Percentiles rank a stretch among this genome's conserved stretches.
These are phyloP conservation scores for Monosporascus sp. DNA, from an alignment of 2,329 filamentous ascomycete species.

Conservation along the genomic window DNA sequence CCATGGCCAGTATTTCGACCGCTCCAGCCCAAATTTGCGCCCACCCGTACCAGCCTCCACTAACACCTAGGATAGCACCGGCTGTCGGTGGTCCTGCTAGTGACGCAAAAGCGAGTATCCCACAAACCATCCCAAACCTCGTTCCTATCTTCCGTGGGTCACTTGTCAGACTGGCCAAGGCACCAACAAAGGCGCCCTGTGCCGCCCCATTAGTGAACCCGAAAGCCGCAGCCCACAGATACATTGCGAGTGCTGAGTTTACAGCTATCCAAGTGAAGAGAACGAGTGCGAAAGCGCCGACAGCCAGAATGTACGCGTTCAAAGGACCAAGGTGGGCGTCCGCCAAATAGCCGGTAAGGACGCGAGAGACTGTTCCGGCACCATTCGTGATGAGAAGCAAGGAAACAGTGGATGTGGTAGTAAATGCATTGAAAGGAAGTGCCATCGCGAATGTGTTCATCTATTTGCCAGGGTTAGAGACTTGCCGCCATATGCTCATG, in stretches of 20 bases:
- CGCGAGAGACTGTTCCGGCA: slow-evolving; percentile 49
- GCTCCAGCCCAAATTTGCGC: slow-evolving; percentile 43
- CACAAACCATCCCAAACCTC: slow-evolving; percentile 41
- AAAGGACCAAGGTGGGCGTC: slow-evolving; percentile 48
- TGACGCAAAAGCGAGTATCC: slow-evolving; percentile 35
- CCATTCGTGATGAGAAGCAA: slow-evolving; percentile 54
- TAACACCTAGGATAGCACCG: slow-evolving; percentile 39
- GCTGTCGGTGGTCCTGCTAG: slow-evolving; percentile 40
- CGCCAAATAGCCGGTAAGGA: slow-evolving; percentile 47
- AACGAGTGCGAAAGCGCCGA: slow-evolving; percentile 38
- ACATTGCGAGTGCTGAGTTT: slow-evolving; percentile 32
- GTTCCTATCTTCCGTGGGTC: slow-evolving; percentile 41
- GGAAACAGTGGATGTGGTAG: slow-evolving; percentile 44
- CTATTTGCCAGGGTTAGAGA: slow-evolving; percentile 12
- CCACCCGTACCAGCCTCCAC: slow-evolving; percentile 34
- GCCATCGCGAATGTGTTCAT: slow-evolving; percentile 25
- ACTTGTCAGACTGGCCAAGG: slow-evolving; percentile 36
- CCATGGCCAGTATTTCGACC: slow-evolving; percentile 20
- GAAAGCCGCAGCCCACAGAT: slow-evolving; percentile 38
- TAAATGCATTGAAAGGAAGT: slow-evolving; percentile 35
- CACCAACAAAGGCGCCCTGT: slow-evolving; percentile 36
- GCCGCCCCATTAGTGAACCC: slow-evolving; percentile 39
- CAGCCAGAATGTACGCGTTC: slow-evolving; percentile 48
- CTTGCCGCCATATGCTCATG: slow-evolving; percentile 1
- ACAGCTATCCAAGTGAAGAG: slow-evolving; percentile 54